phyloP scores from a whole-genome alignment of 768 basidiomycete species.

The Kwoniella newhampshirensis region DNA sequence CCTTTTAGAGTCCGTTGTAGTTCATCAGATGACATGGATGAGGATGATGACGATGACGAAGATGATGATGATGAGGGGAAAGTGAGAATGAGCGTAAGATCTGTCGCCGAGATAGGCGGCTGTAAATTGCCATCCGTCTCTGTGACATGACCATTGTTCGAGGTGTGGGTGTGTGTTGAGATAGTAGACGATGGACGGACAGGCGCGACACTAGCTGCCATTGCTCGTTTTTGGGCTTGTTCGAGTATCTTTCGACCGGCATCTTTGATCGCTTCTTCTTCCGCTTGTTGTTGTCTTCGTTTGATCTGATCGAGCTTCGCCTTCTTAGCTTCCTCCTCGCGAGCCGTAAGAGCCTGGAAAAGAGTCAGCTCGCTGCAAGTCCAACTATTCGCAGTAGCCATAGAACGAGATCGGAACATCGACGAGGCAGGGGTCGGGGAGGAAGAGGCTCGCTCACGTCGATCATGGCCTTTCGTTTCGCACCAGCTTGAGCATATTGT shows the following conservation, averaged over 20 bases:
- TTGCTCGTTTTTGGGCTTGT: constrained; percentile 39
- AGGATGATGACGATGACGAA: constrained; percentile 9
- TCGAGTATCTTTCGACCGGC: constrained; percentile 44
- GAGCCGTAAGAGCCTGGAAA: constrained; percentile 36
- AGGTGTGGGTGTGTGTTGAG: too few relatives aligned
- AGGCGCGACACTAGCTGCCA: constrained; percentile 15
- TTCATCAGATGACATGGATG: constrained; percentile 1
- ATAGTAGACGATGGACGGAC: background rate
- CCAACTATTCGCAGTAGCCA: too few relatives aligned
- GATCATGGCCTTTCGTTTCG: constrained; percentile 45
- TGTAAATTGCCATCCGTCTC: constrained; percentile 1
- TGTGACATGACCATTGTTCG: background rate
- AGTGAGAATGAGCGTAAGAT: constrained; percentile 45
- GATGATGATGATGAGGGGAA: constrained; percentile 34
- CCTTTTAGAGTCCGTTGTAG: constrained; percentile 21
- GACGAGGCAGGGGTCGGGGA: background rate
- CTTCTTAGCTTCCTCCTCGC: constrained; percentile 51
- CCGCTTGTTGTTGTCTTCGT: constrained; percentile 26
- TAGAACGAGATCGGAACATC: too few relatives aligned
- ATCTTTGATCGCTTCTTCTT: constrained; percentile 49
- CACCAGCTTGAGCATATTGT: constrained; percentile 45
- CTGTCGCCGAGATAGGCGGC: constrained; percentile 38
- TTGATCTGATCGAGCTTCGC: constrained; percentile 38
- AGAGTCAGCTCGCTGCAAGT: background rate
- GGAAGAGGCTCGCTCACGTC: constrained; percentile 39